Evolutionary conservation across 139 green algal species (phyloP), one percentile per base, ranked within the genome.

Genomic region (Chlamydomonas applanata): DNA sequence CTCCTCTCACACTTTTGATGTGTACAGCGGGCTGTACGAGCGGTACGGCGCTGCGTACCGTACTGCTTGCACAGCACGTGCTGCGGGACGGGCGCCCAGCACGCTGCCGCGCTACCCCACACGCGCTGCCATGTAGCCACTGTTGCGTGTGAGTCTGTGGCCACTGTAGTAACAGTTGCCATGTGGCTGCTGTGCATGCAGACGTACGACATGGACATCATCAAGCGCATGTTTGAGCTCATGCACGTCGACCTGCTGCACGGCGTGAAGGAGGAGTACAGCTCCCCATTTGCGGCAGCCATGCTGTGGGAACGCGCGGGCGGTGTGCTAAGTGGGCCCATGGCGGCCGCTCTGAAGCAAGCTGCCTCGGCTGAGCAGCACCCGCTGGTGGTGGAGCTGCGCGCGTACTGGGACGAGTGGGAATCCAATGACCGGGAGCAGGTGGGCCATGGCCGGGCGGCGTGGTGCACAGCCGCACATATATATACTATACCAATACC

Each of bases 281-380:
- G 44, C 46, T 45, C 25, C 4, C 13, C 46, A 3, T 34, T 73
- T 34, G 66, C 4, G 2, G 14, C 49, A 16, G 66, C 66, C 9
- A 73, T 35, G 66, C 66, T 73, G 46, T 73, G 46, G 46, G 66
- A 73, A 14, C 66, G 66, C 22, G 22, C 33, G 27, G 66, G 66
- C 4, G 24, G 34, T 14, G 9, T 11, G 27, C 25, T 73, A 2
- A 73, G 32, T 14, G 25, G 25, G 29, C 30, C 3, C 25, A 73
- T 73, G 66, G 17, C 22, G 20, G 63, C 35, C 5, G 63, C 63
- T 11, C 20, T 40, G 35, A 33, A 40, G 9, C 25, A 73, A 7
- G 33, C 33, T 3, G 24, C 25, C 2, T 32, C 34, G 32, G 49
- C 46, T 3, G 33, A 36, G 46, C 66, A 73, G 27, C 25, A 59